Evolutionary conservation across 2,329 filamentous ascomycete genomes (phyloP), one percentile per base, ranked within the genome.

Genomic region (Drechslera avenae): DNA sequence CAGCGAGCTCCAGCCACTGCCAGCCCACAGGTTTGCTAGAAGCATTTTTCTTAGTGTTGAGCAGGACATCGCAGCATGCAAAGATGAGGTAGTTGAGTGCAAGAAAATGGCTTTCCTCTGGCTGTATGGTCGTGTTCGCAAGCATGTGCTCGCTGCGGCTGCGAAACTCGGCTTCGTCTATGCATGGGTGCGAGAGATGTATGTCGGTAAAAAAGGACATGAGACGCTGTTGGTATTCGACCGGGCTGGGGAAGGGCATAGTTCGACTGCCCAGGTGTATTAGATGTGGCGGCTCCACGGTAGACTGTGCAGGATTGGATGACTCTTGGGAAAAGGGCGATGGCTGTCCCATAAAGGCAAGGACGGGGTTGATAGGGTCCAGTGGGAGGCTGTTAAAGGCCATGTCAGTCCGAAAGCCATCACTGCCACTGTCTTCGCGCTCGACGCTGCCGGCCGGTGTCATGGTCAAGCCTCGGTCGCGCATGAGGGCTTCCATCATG

Each of bases 401-500:
- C 10, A 53, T 46, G 8, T 63, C 65, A 35, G 51, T 57, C 8
- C 57, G 45, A 13, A 60, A 49, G 9, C 52, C 52, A 7, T 68
- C 59, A 23, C 52, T 56, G 21, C 49, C 43, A 10, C 50, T 50
- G 2, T 64, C 63, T 1, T 70, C 68, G n/a, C 63, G 60, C 45
- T 68, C 68, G 2, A 63, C 57, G 42, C 62, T 67, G n/a, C 57
- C 58, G 37, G 58, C 51, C 2, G 67, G 62, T 12, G 63, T 62
- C 41, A 62, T 50, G 5, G 55, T 54, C 41, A 62, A 45, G 47
- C 59, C 57, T 9, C 68, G 63, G 5, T 72, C 67, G 18, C 66
- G 69, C n/a, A 72, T 57, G 17, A 72, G 46, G 12, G 60, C 59
- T 34, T 72, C 66, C 68, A 73, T 69, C 68, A 73, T 69, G 31